Conservation (phyloP, 805 yeast genomes). For the Dipodascopsis uninucleata region DNA sequence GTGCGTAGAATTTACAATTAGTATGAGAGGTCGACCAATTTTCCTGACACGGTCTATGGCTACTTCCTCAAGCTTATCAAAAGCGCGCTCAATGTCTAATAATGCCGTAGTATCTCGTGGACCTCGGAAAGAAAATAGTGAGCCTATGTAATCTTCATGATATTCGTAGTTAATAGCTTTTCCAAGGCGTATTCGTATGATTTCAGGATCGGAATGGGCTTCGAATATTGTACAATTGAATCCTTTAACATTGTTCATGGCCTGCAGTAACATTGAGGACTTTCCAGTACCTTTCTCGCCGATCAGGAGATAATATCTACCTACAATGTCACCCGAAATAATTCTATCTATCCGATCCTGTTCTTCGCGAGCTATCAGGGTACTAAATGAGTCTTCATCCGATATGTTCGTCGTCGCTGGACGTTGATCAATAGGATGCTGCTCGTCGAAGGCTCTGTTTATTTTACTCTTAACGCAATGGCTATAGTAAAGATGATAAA, state of each 20-base stretch:
- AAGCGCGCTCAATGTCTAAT: conserved; percentile 77
- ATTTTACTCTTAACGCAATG: conserved; percentile 60
- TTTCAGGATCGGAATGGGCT: conserved; percentile 83
- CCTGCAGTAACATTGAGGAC: conserved; percentile 67
- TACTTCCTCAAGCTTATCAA: conserved; percentile 68
- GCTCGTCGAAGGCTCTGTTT: conserved; percentile 60
- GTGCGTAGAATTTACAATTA: conserved; percentile 72
- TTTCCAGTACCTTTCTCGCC: conserved; percentile 90
- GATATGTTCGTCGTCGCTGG: too few relatives aligned
- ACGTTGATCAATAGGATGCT: conserved; percentile 59
- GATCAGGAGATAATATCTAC: conserved; percentile 66
- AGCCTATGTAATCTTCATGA: conserved; percentile 79
- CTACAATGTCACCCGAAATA: conserved; percentile 57
- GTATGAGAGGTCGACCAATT: conserved; percentile 54
- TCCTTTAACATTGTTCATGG: conserved; percentile 62
- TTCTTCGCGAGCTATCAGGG: conserved; percentile 55
- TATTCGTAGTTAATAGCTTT: conserved; percentile 68
- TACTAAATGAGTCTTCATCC: conserved; percentile 10
- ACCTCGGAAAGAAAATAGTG: conserved; percentile 73
- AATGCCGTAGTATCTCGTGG: conserved; percentile 82
- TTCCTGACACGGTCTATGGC: conserved; percentile 47
- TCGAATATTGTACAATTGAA: conserved; percentile 66
- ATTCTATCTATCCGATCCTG: conserved; percentile 63
- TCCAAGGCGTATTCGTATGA: conserved; percentile 72
- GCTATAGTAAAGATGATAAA: conserved; percentile 62